Conservation (phyloP, 805 yeast species). For the Starmerella tilneyi region DNA sequence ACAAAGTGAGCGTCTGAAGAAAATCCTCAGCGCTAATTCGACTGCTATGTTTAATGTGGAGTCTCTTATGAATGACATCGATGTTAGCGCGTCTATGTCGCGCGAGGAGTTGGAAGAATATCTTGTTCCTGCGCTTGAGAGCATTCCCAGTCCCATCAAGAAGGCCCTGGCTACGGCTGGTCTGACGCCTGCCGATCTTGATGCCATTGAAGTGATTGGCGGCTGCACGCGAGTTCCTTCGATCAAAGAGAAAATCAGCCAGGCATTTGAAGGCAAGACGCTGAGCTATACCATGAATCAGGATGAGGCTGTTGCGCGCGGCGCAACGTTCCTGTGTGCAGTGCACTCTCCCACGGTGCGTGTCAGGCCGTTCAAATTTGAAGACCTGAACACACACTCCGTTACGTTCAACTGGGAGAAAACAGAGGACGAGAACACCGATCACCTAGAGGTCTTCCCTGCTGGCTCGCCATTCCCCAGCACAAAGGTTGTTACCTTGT, state of each 20-base stretch:
- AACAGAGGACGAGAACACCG: conserved; percentile 79
- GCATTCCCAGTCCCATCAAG: conserved; percentile 69
- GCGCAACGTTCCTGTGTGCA: conserved; percentile 98
- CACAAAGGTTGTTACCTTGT: conserved; percentile 87
- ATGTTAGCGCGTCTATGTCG: conserved; percentile 76
- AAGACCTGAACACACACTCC: conserved; percentile 83
- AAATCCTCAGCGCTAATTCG: conserved; percentile 90
- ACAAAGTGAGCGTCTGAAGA: conserved; percentile 89
- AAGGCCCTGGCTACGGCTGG: conserved; percentile 74
- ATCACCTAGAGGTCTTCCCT: conserved; percentile 94
- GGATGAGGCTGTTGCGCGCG: conserved; percentile 98
- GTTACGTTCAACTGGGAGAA: conserved; percentile 94
- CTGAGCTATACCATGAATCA: conserved; percentile 93
- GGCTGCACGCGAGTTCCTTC: conserved; percentile 98
- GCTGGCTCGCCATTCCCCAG: conserved; percentile 86
- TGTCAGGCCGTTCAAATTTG: conserved; percentile 97
- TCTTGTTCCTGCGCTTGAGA: conserved; percentile 68
- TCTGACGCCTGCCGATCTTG: conserved; percentile 60
- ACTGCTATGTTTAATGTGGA: conserved; percentile 91
- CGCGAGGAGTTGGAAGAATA: conserved; percentile 90
- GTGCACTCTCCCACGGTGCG: conserved; percentile 97
- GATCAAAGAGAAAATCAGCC: conserved; percentile 68
- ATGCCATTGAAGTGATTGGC: conserved; percentile 91
- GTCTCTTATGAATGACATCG: conserved; percentile 94
- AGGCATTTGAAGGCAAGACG: conserved; percentile 71